Base-by-base conservation (phyloP, 192 early-diverging fungal species). In the Piromyces finnis region DNA sequence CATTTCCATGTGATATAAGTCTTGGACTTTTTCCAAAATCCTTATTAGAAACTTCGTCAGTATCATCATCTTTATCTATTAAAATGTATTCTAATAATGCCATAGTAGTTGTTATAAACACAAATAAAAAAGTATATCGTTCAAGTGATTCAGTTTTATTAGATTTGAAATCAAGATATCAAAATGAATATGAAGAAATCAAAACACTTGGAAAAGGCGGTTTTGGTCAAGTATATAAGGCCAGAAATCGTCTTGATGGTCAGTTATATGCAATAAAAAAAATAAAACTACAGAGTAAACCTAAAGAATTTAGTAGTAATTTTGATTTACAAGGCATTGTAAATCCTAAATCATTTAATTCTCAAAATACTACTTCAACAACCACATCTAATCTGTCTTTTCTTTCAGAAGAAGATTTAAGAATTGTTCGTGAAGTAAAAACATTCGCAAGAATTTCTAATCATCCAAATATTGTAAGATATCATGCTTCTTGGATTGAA, bases 191-290 rank as follows among this genome's bases (percentile, higher is more conserved):
- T 68, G 82, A 88, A 14, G 93, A 97, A 84, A 81, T 97, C 17
- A 82, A 86, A 17, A 85, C 89, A 29, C 88, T 99, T n/a, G 97
- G 97, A 15, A 89, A 91, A 79, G 80, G 80, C n/a, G 86, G 87
- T 18, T 88, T 86, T 77, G 87, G 87, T 18, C 68, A 81, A 36
- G 87, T 88, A 15, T 88, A 84, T 78, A 83, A 83, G 29, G 83
- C 85, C 1, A 32, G 77, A 29, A 88, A 88, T 79, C 28, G 32
- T 32, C 78, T 88, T 28, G 87, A 88, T 78, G 87, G 87, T 22
- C 85, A 87, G 78, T 81, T 86, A 78, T 88, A 88, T 79, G 87
- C 87, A 36, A 88, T 88, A 83, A 88, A 88, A 79, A 88, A 88
- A 80, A 85, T 88, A 51, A 81, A 85, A 51, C 81, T 88, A 15